phyloP scores from a whole-genome alignment of 2,329 filamentous ascomycete genomes.

The Beauveria caledonica region DNA sequence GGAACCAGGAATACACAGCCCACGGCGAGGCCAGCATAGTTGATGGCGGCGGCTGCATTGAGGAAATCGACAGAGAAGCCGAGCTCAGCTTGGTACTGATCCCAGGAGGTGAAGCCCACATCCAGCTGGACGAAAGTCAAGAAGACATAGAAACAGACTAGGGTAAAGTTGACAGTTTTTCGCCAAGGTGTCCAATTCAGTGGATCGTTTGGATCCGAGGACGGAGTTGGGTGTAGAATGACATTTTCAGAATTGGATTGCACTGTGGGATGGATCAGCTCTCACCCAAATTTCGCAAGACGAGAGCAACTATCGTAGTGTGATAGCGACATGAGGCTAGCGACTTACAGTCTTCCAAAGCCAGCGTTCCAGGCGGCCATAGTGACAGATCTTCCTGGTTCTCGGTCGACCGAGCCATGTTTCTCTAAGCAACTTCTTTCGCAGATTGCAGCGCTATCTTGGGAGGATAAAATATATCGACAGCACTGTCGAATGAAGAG shows the following conservation, averaged over 20 bases:
- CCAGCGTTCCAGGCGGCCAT: neutral
- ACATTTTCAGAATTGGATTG: conserved; percentile 6
- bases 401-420: neutral
- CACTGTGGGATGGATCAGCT: neutral
- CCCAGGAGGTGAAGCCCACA: conserved; percentile 8
- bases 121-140: conserved; percentile 11
- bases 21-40: conserved; percentile 15
- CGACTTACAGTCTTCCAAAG: neutral
- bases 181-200: conserved; percentile 49
- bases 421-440: neutral
- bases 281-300: neutral
- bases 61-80: conserved; percentile 7
- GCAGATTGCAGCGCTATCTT: neutral
- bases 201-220: conserved; percentile 43
- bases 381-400: neutral
- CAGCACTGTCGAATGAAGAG: neutral
- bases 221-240: conserved; percentile 17
- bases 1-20: conserved; percentile 18
- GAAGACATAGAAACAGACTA: conserved; percentile 32
- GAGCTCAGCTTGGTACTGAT: conserved; percentile 3
- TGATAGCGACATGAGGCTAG: neutral
- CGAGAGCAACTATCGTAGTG: neutral
- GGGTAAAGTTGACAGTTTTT: conserved; percentile 21
- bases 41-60: conserved; percentile 10
- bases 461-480: neutral